These are phyloP conservation scores for Schoenoplectus tabernaemontani DNA, from an alignment of 202 grass and related monocot species.

Conservation along the genomic window DNA sequence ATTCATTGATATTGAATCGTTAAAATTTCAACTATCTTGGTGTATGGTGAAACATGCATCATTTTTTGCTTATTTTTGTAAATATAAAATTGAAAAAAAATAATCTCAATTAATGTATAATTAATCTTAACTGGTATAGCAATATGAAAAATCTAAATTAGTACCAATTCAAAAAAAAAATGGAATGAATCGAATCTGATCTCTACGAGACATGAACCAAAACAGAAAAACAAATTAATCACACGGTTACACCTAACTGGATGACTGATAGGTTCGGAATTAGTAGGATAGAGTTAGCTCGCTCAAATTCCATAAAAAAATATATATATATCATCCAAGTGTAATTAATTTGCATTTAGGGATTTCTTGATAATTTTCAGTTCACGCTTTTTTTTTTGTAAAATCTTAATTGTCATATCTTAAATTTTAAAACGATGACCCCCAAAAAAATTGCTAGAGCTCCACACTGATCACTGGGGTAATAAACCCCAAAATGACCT, in stretches of 20 bases:
- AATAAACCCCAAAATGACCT: not conserved
- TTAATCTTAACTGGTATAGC: not conserved
- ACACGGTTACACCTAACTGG: too few relatives aligned
- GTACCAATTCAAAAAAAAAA: not conserved
- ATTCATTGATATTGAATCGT: not conserved
- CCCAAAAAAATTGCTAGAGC: not conserved
- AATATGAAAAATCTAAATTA: not conserved
- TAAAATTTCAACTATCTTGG: not conserved
- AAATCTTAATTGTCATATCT: not conserved
- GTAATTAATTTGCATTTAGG: too few relatives aligned
- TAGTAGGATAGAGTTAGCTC: too few relatives aligned
- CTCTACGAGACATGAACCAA: not conserved
- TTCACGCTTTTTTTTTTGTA: not conserved
- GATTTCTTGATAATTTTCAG: not conserved
- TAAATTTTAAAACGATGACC: not conserved
- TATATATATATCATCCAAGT: too few relatives aligned
- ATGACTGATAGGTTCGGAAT: too few relatives aligned
- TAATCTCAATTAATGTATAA: not conserved
- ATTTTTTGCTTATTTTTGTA: too few relatives aligned
- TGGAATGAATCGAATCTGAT: not conserved
- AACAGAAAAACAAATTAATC: too few relatives aligned
- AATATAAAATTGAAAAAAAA: too few relatives aligned
- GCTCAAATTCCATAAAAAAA: too few relatives aligned
- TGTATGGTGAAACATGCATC: not conserved
- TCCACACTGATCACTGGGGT: not conserved